Conservation (phyloP, 2,329 filamentous ascomycete species). For the Venturia effusa region DNA sequence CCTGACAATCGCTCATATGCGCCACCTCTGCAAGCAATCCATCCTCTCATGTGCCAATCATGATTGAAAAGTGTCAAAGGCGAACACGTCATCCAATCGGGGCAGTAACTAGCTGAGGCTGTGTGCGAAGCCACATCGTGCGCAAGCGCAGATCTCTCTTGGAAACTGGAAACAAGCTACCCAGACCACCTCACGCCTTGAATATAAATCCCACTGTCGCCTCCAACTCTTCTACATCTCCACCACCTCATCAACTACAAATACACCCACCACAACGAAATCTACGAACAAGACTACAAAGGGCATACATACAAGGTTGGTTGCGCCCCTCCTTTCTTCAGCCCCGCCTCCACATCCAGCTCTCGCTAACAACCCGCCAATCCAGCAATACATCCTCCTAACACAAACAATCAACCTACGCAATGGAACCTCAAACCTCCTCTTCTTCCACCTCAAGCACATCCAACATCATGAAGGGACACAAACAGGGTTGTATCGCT, state of each 20-base stretch:
- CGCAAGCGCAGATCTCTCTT: background rate
- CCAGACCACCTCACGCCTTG: background rate
- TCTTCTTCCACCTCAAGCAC: constrained; percentile 7
- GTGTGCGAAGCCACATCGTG: background rate
- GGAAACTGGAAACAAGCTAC: background rate
- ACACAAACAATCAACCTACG: background rate
- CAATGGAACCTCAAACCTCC: constrained; percentile 7
- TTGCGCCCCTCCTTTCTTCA: background rate
- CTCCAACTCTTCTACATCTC: background rate
- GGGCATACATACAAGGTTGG: background rate
- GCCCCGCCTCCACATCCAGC: background rate
- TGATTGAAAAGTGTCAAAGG: background rate
- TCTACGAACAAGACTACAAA: background rate
- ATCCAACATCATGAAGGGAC: constrained; percentile 6
- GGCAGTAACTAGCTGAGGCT: background rate
- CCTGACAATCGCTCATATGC: background rate
- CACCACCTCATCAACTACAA: background rate
- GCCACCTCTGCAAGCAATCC: background rate
- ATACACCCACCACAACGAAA: background rate
- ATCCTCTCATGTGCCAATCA: background rate
- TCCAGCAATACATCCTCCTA: background rate
- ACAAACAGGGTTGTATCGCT: constrained; percentile 10
- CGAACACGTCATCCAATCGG: background rate
- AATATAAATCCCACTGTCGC: background rate
- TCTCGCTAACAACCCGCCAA: background rate